phyloP scores from a whole-genome alignment of 164 flowering plant genomes.

The Vitis vinifera region ASM3070453v1 NC_081817.1:14568501-14569000 shows the following conservation, averaged over 20 bases:
- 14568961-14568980: too few relatives aligned
- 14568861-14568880: constrained; percentile 49
- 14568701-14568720: constrained; percentile 99
- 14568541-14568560: too few relatives aligned
- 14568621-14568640: constrained; percentile 84
- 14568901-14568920: too few relatives aligned
- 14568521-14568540: too few relatives aligned
- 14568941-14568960: too few relatives aligned
- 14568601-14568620: constrained; percentile 76
- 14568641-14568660: constrained; percentile 92
- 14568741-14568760: constrained; percentile 82
- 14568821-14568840: constrained; percentile 83
- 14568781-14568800: constrained; percentile 67
- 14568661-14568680: constrained; percentile 95
- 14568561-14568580: constrained; percentile 7
- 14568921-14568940: too few relatives aligned
- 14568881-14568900: too few relatives aligned
- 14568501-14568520: too few relatives aligned
- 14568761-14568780: constrained; percentile 89
- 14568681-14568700: constrained; percentile 92
- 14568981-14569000: too few relatives aligned
- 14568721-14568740: constrained; percentile 94
- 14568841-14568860: constrained; percentile 76
- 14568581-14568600: constrained; percentile 64
- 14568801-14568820: constrained; percentile 83